Evolutionary conservation across 176 grass and related monocot species (phyloP).

Genomic region (Ampelocalamus luodianensis): DNA sequence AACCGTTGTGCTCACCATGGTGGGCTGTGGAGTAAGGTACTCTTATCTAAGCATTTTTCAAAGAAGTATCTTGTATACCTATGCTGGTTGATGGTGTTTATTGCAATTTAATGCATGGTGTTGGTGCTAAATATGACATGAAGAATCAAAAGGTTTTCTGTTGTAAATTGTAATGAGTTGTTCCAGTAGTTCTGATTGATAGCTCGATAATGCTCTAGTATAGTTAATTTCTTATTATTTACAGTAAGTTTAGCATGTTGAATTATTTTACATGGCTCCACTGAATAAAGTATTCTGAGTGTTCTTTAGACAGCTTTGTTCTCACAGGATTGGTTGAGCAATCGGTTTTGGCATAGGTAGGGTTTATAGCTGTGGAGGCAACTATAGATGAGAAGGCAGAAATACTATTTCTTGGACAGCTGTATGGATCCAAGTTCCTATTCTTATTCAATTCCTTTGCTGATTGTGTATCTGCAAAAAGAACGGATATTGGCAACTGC

Average conservation of each 20-base stretch:
- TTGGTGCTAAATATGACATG: not conserved
- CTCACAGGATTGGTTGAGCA: constrained; percentile 89
- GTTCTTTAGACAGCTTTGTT: constrained; percentile 97
- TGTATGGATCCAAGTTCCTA: constrained; percentile 56
- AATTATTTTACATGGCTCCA: not conserved
- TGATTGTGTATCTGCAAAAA: constrained; percentile 4
- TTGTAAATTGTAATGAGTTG: not conserved
- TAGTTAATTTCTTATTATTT: not conserved
- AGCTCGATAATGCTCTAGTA: not conserved
- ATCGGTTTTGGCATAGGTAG: constrained; percentile 62
- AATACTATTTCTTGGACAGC: constrained; percentile 81
- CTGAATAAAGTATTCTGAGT: constrained; percentile 54
- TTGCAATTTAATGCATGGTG: not conserved
- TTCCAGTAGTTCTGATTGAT: not conserved
- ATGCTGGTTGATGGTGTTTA: not conserved
- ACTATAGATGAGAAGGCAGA: constrained; percentile 81
- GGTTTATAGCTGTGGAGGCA: constrained; percentile 61
- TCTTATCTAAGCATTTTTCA: not conserved
- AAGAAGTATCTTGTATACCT: not conserved
- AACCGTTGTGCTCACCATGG: constrained; percentile 70
- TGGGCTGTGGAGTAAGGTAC: constrained; percentile 84
- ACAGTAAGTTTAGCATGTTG: not conserved
- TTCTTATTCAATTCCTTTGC: constrained; percentile 31
- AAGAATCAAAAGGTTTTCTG: not conserved
- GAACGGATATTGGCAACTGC: constrained; percentile 1